Conservation (phyloP, 2,329 filamentous ascomycete species). For the Neonectria punicea region DNA sequence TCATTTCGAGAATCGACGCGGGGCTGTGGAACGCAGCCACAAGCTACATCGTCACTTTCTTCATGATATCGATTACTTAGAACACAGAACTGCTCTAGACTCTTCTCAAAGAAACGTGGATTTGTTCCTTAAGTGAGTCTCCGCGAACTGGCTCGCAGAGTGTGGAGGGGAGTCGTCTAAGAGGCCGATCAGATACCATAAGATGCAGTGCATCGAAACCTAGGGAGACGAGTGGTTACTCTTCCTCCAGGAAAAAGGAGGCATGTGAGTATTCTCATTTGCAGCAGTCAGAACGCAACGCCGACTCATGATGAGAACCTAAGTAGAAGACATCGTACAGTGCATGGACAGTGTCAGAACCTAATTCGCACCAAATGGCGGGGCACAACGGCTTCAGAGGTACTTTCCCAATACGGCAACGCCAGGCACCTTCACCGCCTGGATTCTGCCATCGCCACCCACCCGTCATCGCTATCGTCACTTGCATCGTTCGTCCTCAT, state of each 20-base stretch:
- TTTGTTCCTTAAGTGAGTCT: neutral
- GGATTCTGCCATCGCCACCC: constrained; percentile 33
- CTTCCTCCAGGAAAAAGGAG: neutral
- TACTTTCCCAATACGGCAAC: constrained; percentile 20
- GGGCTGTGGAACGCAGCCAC: neutral
- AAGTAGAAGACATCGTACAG: constrained; percentile 3
- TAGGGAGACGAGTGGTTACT: neutral
- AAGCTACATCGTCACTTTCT: neutral
- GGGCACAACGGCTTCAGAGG: constrained; percentile 17
- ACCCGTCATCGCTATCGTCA: constrained; percentile 18
- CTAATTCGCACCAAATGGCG: constrained; percentile 26
- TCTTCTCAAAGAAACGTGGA: neutral
- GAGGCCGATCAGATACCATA: neutral
- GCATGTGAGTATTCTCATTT: neutral
- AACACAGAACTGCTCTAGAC: neutral
- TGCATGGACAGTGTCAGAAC: neutral
- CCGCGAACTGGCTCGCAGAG: neutral
- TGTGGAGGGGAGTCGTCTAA: too few species aligned
- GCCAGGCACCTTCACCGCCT: constrained; percentile 32
- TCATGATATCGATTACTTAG: neutral
- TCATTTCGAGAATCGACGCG: neutral
- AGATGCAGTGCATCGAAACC: neutral
- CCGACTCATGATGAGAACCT: neutral
- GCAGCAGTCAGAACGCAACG: neutral
- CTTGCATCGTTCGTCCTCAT: neutral